phyloP scores from a whole-genome alignment of 306 rosid species.

The Begonia peltatifolia region DNA sequence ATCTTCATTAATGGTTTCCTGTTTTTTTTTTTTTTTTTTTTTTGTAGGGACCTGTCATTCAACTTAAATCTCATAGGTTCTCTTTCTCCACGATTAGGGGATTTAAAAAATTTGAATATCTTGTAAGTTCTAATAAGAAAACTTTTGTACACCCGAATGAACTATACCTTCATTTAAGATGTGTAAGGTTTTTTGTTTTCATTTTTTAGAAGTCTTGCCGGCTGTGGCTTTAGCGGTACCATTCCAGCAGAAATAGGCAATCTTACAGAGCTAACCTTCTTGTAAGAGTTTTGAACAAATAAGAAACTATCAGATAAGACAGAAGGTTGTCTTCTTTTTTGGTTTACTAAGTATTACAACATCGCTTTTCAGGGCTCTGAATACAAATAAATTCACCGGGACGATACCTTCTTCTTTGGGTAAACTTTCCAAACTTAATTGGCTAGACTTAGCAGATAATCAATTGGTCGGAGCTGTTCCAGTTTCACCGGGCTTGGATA shows the following conservation, averaged over 20 bases:
- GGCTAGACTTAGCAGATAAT: conserved; percentile 34
- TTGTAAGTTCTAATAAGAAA: conserved; percentile 15
- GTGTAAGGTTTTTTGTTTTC: neutral
- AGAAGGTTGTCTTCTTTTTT: neutral
- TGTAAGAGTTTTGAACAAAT: conserved; percentile 31
- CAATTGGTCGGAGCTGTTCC: conserved; percentile 22
- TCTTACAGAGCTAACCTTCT: conserved; percentile 24
- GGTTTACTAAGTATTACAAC: neutral
- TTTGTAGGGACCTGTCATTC: conserved; percentile 34
- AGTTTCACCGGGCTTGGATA: conserved; percentile 25
- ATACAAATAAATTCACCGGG: conserved; percentile 19
- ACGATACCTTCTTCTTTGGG: conserved; percentile 25
- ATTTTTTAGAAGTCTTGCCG: conserved; percentile 33
- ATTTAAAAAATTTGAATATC: conserved; percentile 12
- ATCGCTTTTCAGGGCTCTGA: conserved; percentile 21
- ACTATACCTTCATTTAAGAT: neutral
- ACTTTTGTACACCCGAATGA: neutral
- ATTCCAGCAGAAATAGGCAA: conserved; percentile 54
- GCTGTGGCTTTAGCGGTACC: conserved; percentile 46
- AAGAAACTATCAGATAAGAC: too few relatives aligned
- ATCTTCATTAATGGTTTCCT: too few relatives aligned
- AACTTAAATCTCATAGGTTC: conserved; percentile 32
- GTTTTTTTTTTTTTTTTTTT: neutral
- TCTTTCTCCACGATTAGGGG: conserved; percentile 24
- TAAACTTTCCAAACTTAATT: conserved; percentile 19